A percentile compares a stretch with the other conserved stretches of the same genome.
phyloP scores from a whole-genome alignment of 768 basidiomycete species.

The Pleurotus platypus region DNA sequence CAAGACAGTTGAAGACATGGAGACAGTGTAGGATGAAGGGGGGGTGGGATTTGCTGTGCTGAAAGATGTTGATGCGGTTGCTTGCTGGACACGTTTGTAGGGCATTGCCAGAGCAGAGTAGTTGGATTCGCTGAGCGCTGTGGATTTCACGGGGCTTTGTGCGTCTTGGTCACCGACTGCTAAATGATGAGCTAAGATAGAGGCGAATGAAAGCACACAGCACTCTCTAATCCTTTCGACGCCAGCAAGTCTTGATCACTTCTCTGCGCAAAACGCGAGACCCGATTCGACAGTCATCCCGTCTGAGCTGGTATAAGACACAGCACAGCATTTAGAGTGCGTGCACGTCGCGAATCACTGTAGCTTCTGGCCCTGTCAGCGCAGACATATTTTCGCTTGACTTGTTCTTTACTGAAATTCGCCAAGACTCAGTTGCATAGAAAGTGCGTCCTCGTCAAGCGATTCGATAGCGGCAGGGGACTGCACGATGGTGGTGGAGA shows the following conservation, averaged over 20 bases:
- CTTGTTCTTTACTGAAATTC: too few species aligned
- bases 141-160: neutral
- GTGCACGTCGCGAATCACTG: neutral
- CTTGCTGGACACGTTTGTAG: neutral
- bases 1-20: neutral
- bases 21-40: neutral
- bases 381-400: too few species aligned
- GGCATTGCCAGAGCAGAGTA: neutral
- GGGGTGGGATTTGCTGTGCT: neutral
- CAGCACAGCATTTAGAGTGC: neutral
- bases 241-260: constrained; percentile 38
- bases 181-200: neutral
- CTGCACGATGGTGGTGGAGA: too few species aligned
- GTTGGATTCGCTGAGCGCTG: neutral
- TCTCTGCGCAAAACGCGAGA: constrained; percentile 32
- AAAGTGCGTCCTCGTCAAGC: too few species aligned
- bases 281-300: constrained; percentile 34
- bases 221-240: constrained; percentile 33
- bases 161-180: neutral
- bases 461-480: too few species aligned
- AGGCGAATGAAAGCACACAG: constrained; percentile 16
- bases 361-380: too few species aligned
- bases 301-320: neutral
- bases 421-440: too few species aligned
- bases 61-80: neutral